Percentiles rank a stretch among this genome's conserved stretches.
phyloP scores from a whole-genome alignment of 352 stramenopile genomes.

The Phytophthora pseudosyringae region DNA sequence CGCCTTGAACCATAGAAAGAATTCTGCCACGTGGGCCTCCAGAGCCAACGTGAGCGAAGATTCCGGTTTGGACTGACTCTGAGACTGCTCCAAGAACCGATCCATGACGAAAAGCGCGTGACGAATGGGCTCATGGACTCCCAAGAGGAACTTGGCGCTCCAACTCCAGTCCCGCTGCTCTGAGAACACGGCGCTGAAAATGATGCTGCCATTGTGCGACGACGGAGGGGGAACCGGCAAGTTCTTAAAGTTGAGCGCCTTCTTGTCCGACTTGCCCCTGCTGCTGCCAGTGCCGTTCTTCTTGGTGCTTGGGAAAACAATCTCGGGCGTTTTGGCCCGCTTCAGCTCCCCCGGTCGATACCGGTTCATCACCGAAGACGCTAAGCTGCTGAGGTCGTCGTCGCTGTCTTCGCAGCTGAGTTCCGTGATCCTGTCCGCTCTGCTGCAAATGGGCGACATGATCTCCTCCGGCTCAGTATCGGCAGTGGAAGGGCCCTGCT shows the following conservation, averaged over 20 bases:
- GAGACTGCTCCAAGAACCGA: constrained; percentile 72
- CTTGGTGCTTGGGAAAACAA: constrained; percentile 34
- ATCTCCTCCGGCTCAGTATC: constrained; percentile 50
- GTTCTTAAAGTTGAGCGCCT: constrained; percentile 40
- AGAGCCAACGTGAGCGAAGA: constrained; percentile 39
- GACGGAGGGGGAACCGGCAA: constrained; percentile 55
- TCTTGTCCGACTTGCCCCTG: constrained; percentile 18
- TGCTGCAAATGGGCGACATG: constrained; percentile 53
- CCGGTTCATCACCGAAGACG: constrained; percentile 14
- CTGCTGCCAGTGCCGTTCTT: constrained; percentile 13
- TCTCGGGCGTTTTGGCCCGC: constrained; percentile 35
- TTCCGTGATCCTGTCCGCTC: constrained; percentile 49
- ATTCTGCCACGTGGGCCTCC: constrained; percentile 58
- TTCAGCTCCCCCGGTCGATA: constrained; percentile 36
- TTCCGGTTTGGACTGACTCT: constrained; percentile 42
- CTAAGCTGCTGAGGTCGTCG: constrained; percentile 37
- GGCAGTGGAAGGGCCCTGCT: constrained; percentile 33
- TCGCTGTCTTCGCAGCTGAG: constrained; percentile 53
- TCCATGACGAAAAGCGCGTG: constrained; percentile 87
- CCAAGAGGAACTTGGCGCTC: constrained; percentile 73
- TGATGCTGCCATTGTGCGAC: constrained; percentile 58
- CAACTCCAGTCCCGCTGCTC: constrained; percentile 68
- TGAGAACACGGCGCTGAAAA: constrained; percentile 75
- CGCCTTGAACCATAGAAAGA: constrained; percentile 82
- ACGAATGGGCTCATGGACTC: constrained; percentile 79